phyloP scores from a whole-genome alignment of 257 asterid species.

The Gentiana macrophylla region DNA sequence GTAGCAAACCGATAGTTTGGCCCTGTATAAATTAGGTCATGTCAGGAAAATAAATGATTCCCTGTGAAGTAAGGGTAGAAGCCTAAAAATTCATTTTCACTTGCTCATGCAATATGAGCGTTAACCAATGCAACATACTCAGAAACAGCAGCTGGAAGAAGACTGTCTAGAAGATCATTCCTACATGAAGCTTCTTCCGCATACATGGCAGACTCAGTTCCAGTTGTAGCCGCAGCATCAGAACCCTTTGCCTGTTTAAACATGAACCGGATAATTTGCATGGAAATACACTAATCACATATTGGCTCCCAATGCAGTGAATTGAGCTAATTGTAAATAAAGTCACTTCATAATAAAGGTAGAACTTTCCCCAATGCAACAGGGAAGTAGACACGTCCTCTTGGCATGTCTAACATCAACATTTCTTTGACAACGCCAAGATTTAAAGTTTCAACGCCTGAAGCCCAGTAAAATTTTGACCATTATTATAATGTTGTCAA shows the following conservation, averaged over 20 bases:
- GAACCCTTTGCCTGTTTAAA: slow-evolving; percentile 77
- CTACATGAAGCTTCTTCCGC: slow-evolving; percentile 90
- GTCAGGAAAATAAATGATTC: slow-evolving; percentile 3
- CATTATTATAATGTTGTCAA: no score
- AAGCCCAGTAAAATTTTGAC: no score
- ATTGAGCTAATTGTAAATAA: no score
- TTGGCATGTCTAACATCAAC: no score
- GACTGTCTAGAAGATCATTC: slow-evolving; percentile 76
- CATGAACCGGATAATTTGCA: slow-evolving; percentile 9
- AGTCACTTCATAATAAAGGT: no score
- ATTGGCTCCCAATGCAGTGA: no score
- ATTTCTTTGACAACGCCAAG: no score
- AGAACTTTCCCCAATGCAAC: no score
- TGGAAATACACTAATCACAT: background rate
- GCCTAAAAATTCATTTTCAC: slow-evolving; percentile 19
- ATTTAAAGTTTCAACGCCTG: no score
- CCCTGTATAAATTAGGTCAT: slow-evolving; percentile 42
- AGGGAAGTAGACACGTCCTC: no score
- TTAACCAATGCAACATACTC: slow-evolving; percentile 71
- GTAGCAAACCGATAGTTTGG: slow-evolving; percentile 68
- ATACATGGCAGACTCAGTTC: slow-evolving; percentile 84
- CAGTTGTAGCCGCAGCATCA: slow-evolving; percentile 80
- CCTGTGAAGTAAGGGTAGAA: slow-evolving; percentile 6
- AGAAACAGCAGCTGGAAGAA: slow-evolving; percentile 74
- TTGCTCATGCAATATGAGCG: slow-evolving; percentile 76